A percentile compares a stretch with the other conserved stretches of the same genome.
These are phyloP conservation scores for Aegilops tauschii DNA, from an alignment of 176 grass and related monocot species.

Conservation along the genomic window DNA sequence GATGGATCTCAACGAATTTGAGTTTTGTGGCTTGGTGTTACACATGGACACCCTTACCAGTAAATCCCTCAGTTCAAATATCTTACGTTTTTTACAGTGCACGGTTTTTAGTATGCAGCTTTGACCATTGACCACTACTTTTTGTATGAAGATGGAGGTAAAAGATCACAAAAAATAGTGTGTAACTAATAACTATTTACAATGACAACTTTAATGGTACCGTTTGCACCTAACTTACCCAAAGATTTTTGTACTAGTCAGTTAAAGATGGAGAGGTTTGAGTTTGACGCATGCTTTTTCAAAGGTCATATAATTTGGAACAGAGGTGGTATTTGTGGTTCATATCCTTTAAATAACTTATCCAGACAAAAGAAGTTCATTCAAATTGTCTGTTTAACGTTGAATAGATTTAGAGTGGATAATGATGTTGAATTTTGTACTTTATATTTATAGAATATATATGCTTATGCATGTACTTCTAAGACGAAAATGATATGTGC, in stretches of 20 bases:
- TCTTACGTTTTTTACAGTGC: neutral
- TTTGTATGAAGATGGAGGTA: slow-evolving; percentile 4
- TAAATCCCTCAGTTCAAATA: neutral
- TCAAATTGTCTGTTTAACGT: neutral
- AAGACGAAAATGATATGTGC: neutral
- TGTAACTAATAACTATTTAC: neutral
- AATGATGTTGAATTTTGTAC: neutral
- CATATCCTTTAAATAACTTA: neutral
- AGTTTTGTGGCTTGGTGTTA: slow-evolving; percentile 11
- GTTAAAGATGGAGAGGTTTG: neutral
- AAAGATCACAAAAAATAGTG: neutral
- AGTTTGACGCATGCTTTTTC: neutral
- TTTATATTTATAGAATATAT: neutral
- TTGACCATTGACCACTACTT: neutral
- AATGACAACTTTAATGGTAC: neutral
- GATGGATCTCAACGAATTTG: neutral
- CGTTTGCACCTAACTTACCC: neutral
- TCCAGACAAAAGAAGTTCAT: neutral
- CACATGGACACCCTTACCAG: neutral
- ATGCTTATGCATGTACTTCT: neutral
- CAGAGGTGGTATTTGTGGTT: neutral
- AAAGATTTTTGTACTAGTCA: neutral
- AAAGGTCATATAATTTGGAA: neutral
- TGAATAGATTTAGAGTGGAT: slow-evolving; percentile 6
- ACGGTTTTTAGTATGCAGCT: neutral